Evolutionary conservation across 371 early-diverging fungal species (phyloP).

Genomic region (Globomyces sp.): DNA sequence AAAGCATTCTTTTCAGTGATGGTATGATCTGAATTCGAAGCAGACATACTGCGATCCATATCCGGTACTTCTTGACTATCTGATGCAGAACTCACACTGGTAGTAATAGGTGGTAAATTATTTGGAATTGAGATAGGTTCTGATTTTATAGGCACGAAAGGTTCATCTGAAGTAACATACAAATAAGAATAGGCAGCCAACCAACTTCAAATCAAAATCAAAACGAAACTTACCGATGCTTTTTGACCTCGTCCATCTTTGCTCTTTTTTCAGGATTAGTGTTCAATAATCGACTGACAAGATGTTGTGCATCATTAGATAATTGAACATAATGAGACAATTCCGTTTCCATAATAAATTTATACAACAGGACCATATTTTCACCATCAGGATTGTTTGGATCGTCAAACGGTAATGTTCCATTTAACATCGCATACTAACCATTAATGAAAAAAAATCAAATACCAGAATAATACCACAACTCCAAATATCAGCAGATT

Average conservation of each 20-base stretch:
- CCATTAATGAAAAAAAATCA: too few species aligned
- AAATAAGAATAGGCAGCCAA: neutral
- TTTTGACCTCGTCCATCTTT: slow-evolving; percentile 29
- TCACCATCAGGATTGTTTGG: slow-evolving; percentile 26
- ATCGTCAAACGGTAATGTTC: slow-evolving; percentile 30
- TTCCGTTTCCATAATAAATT: slow-evolving; percentile 25
- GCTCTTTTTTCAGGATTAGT: slow-evolving; percentile 34
- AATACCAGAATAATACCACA: slow-evolving; percentile 71
- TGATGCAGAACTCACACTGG: neutral
- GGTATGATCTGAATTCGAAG: too few species aligned
- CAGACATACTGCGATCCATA: too few species aligned
- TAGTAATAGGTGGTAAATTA: too few species aligned
- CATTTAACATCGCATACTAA: slow-evolving; percentile 22
- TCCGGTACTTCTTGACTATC: slow-evolving; percentile 4
- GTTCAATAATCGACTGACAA: slow-evolving; percentile 28
- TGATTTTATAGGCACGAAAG: neutral
- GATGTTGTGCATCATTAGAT: slow-evolving; percentile 13
- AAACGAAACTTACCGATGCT: slow-evolving; percentile 20
- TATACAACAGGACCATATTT: slow-evolving; percentile 25
- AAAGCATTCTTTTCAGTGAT: too few species aligned
- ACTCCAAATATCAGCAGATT: slow-evolving; percentile 86
- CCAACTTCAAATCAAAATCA: slow-evolving; percentile 2
- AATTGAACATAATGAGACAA: slow-evolving; percentile 18
- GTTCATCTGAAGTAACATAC: neutral
- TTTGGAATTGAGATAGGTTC: neutral